Evolutionary conservation across 2,329 filamentous ascomycete genomes (phyloP), one percentile per base, ranked within the genome.

Genomic region (Colletotrichum higginsianum): DNA sequence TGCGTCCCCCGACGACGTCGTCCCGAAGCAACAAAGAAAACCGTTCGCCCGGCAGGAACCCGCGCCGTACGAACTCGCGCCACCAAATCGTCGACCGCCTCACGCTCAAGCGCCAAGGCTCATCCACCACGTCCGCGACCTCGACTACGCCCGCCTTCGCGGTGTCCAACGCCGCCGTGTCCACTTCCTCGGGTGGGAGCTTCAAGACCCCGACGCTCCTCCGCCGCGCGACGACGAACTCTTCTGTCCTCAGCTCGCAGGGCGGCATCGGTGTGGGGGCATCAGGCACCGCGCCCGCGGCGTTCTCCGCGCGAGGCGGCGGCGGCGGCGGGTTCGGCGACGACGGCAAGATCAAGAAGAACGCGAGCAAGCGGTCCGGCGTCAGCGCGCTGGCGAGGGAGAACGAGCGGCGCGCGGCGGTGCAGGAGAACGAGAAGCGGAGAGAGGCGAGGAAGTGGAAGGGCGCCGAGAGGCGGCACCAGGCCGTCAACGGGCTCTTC

Each of bases 141-240:
- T 69, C 76, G 21, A 79, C 79, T 2, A 86, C 86, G 26, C 83
- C 92, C 69, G 91, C 91, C 3, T 93, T 93, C 78, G 82, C 71
- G 4, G 67, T 73, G 53, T 61, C 83, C 3, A 57, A 53, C 60
- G 79, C 87, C 11, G 77, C 83, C 13, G 79, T 11, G 77, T 83
- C 82, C 1, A 80, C 84, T 2, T 78, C 82, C 7, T 76, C 82
- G 3, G 75, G 80, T 69, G 74, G 83, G 84, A 71, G 70, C 0
- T 93, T 94, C 87, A 91, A 89, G 76, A 89, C 93, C 1, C 93
- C 94, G 0, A 87, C 89, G 0, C 85, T 96, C 23, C 86, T 96
- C 21, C 89, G 93, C 35, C 88, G 93, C 40, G 93, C 93, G 5
- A 96, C 93, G 0, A 92, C 91, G 15, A 91, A 91, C 77, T 90